A percentile compares a stretch with the other conserved stretches of the same genome.
phyloP scores from a whole-genome alignment of 768 basidiomycete genomes.

The Trametes sanguinea region DNA sequence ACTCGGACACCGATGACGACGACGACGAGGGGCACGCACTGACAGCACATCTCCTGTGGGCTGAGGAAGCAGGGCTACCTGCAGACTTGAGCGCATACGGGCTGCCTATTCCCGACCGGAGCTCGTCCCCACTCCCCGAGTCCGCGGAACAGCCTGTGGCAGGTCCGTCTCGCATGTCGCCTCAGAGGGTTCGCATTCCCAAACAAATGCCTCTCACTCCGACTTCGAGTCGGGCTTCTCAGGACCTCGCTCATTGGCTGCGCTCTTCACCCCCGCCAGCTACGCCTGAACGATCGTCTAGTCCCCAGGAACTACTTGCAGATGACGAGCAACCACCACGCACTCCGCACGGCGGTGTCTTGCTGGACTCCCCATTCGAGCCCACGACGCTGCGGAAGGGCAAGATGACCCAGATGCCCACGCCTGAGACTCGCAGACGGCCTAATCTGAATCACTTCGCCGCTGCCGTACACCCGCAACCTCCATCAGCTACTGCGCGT shows the following conservation, averaged over 20 bases:
- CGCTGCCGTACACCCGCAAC: not conserved
- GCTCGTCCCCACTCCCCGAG: slow-evolving; percentile 12
- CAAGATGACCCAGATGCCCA: slow-evolving; percentile 5
- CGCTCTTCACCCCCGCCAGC: slow-evolving; percentile 12
- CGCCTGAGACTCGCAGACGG: slow-evolving; percentile 6
- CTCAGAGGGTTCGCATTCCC: not conserved
- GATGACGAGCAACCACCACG: not conserved
- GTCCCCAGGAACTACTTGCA: not conserved
- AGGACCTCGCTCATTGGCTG: slow-evolving; percentile 17
- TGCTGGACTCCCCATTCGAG: not conserved
- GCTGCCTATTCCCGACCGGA: not conserved
- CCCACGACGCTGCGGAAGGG: not conserved
- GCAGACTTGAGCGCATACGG: not conserved
- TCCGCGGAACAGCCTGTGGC: not conserved
- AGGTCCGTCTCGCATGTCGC: slow-evolving; percentile 6
- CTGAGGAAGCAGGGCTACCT: slow-evolving; percentile 38
- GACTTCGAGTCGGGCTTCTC: slow-evolving; percentile 9
- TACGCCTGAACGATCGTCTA: not conserved
- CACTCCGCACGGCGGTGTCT: not conserved
- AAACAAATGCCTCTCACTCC: slow-evolving; percentile 14
- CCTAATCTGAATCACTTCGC: not conserved
- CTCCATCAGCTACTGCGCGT: not conserved
- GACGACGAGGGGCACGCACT: slow-evolving; percentile 52
- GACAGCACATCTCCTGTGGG: slow-evolving; percentile 61
- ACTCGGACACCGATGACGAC: slow-evolving; percentile 45